Evolutionary conservation across 306 rosid species (phyloP).

Genomic region (Vachellia collinsii): DNA sequence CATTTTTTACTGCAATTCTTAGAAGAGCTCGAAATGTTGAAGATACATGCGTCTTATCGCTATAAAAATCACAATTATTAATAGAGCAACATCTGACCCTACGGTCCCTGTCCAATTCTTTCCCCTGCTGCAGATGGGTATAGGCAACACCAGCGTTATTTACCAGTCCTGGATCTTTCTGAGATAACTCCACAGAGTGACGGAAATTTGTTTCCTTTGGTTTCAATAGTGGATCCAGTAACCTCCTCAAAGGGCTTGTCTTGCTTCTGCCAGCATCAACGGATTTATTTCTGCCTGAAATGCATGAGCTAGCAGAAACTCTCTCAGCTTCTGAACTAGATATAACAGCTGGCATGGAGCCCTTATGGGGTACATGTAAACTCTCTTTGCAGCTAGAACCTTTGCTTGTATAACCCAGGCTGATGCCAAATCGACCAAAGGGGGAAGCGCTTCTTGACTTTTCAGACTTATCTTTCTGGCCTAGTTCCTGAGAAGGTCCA

Average conservation of each 20-base stretch:
- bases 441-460: conserved; percentile 85
- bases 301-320: conserved; percentile 50
- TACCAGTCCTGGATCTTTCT: conserved; percentile 48
- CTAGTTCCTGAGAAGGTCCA: conserved; percentile 33
- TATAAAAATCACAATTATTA: conserved; percentile 47
- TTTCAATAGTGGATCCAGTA: conserved; percentile 82
- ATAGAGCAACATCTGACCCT: conserved; percentile 58
- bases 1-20: conserved; percentile 78
- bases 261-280: conserved; percentile 54
- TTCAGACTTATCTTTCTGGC: conserved; percentile 46
- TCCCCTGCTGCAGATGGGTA: conserved; percentile 48
- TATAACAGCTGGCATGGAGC: conserved; percentile 47
- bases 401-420: conserved; percentile 59
- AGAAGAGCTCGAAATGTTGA: conserved; percentile 69
- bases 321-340: conserved; percentile 44
- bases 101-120: conserved; percentile 52
- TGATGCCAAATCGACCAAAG: conserved; percentile 61
- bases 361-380: conserved; percentile 50
- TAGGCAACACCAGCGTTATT: conserved; percentile 46
- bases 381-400: conserved; percentile 60
- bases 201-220: conserved; percentile 61
- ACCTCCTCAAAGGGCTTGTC: conserved; percentile 91
- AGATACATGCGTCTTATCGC: conserved; percentile 53
- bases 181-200: conserved; percentile 47
- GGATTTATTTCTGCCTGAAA: conserved; percentile 54